Conservation (phyloP, 2,329 filamentous ascomycete genomes). For the Aspergillus intermedius region DNA sequence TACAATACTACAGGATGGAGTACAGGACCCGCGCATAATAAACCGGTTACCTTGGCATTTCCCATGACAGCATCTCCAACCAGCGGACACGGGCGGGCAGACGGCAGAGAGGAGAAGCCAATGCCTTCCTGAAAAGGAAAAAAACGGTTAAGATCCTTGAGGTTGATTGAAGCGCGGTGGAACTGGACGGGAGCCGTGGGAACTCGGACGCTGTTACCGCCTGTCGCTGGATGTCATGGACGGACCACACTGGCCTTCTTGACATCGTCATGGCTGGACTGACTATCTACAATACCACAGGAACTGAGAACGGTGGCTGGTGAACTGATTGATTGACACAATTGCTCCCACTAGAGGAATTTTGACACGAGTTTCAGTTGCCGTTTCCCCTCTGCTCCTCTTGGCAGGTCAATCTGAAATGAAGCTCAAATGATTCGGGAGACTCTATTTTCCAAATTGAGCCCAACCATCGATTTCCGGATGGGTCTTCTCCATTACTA, state of each 20-base stretch:
- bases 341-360: neutral
- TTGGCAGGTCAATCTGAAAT: no score
- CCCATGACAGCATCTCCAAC: neutral
- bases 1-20: neutral
- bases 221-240: no score
- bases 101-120: neutral
- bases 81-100: no score
- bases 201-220: neutral
- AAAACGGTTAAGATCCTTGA: no score
- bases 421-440: neutral
- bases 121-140: neutral
- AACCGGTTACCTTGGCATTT: neutral
- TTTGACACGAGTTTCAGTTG: neutral
- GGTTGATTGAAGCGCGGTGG: neutral
- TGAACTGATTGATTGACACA: neutral
- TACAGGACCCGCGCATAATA: no score
- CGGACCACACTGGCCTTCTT: neutral
- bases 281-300: no score
- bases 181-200: neutral
- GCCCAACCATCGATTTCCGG: neutral
- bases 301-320: neutral
- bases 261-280: neutral
- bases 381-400: no score
- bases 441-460: neutral
- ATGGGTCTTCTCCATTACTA: neutral